phyloP scores from a whole-genome alignment of 495 filamentous ascomycete genomes.

The Aspergillus mulundensis region DNA sequence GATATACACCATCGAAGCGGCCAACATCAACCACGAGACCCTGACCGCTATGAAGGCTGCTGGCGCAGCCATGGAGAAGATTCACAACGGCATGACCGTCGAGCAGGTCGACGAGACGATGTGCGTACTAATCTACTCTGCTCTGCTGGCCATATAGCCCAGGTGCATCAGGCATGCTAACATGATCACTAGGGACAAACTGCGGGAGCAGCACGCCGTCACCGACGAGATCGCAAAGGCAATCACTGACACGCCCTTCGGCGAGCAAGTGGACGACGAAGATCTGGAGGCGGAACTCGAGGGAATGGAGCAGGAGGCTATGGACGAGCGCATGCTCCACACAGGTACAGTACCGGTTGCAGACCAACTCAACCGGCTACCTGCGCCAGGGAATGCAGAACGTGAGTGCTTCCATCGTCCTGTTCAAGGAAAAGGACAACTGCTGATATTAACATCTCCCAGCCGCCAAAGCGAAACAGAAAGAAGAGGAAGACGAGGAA shows the following conservation, averaged over 20 bases:
- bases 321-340: constrained; percentile 91
- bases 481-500: constrained; percentile 83
- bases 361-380: constrained; percentile 68
- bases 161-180: not conserved
- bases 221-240: constrained; percentile 87
- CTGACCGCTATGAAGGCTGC: constrained; percentile 91
- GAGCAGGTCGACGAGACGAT: constrained; percentile 94
- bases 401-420: constrained; percentile 50
- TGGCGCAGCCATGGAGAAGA: constrained; percentile 80
- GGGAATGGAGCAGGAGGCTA: constrained; percentile 73
- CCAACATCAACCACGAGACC: constrained; percentile 98
- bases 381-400: constrained; percentile 65
- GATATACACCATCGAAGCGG: constrained; percentile 93
- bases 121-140: constrained; percentile 50
- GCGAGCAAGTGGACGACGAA: constrained; percentile 74
- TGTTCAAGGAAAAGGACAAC: not conserved
- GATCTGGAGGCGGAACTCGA: constrained; percentile 80
- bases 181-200: constrained; percentile 64
- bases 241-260: constrained; percentile 68
- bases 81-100: constrained; percentile 84
- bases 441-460: constrained; percentile 8
- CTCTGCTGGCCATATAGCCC: not conserved
- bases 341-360: constrained; percentile 74
- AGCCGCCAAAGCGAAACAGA: constrained; percentile 50
- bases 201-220: constrained; percentile 86